Evolutionary conservation across 805 yeast species (phyloP), one percentile per base, ranked within the genome.

Genomic region (Saturnispora silvae): DNA sequence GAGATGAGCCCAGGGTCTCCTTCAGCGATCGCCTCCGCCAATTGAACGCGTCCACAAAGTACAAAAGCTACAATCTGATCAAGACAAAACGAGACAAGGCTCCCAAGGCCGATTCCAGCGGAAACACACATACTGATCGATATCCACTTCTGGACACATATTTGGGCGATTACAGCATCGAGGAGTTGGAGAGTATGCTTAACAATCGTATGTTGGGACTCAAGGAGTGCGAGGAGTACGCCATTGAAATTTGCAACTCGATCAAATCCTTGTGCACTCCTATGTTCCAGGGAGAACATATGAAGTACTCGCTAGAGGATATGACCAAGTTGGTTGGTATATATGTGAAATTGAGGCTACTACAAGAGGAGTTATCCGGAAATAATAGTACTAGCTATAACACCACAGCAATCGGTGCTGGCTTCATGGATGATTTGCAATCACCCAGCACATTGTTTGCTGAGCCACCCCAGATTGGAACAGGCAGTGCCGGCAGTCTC

Each of bases 301-400:
- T 73, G 27, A 59, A 67, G 15, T 65, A 68, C 0, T 75, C 80
- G 0, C 65, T 75, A 3, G 82, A 76, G 44, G 79, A 75, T 47
- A 54, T 70, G 17, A 75, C 73, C 46, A 65, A 63, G 31, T 53
- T 73, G 37, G 67, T 74, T 1, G 53, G 54, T 17, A 36, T 61
- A 8, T 59, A 60, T 42, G 37, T 58, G n/a, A 45, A 51, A 18
- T 42, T 61, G 7, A 43, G 59, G 37, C 18, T 44, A 24, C 22
- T 46, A 31, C 41, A 35, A 32, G 44, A 38, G 19, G 19, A 27
- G 5, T n/a, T n/a, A 8, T 23, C n/a, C 17, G 35, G 29, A 28
- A 19, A 16, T 4, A n/a, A n/a, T 5, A 10, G 15, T 5, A 11
- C 28, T 10, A 25, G 15, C n/a, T 25, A 13, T 5, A 25, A n/a